These are phyloP conservation scores for Candida labiduridarum DNA, from an alignment of 1,139 yeast species.

Conservation along the genomic window DNA sequence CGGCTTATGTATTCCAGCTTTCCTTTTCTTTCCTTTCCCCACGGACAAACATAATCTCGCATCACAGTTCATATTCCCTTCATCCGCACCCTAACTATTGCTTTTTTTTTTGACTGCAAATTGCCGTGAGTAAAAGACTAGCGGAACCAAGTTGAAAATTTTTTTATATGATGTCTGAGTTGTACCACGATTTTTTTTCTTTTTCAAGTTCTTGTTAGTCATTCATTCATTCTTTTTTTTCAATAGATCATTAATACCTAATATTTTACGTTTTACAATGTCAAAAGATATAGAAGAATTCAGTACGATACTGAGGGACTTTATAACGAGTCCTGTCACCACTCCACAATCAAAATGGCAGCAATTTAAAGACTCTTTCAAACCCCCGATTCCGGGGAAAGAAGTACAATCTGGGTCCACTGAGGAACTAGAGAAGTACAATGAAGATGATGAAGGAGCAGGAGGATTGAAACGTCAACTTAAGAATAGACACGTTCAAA, in stretches of 20 bases:
- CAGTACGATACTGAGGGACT: neutral
- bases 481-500: conserved; percentile 56
- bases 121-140: conserved; percentile 1
- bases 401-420: neutral
- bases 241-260: neutral
- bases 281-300: neutral
- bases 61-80: neutral
- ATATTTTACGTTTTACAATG: neutral
- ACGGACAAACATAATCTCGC: too few species aligned
- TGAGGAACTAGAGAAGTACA: conserved; percentile 1
- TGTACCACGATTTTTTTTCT: neutral
- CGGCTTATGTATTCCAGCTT: neutral
- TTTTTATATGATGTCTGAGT: neutral
- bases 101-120: conserved; percentile 3
- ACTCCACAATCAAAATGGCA: conserved; percentile 19
- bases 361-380: conserved; percentile 39
- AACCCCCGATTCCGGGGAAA: conserved; percentile 23
- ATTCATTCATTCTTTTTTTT: neutral
- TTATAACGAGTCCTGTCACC: neutral
- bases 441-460: conserved; percentile 31
- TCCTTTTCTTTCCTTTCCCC: too few species aligned
- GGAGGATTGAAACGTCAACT: conserved; percentile 43
- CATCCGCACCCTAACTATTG: too few species aligned
- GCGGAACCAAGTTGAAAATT: neutral
- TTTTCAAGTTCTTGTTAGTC: neutral